Percentiles rank a stretch among this genome's conserved stretches.
Conservation (phyloP, 2,329 filamentous ascomycete species). For the Microcera coccophila region DNA sequence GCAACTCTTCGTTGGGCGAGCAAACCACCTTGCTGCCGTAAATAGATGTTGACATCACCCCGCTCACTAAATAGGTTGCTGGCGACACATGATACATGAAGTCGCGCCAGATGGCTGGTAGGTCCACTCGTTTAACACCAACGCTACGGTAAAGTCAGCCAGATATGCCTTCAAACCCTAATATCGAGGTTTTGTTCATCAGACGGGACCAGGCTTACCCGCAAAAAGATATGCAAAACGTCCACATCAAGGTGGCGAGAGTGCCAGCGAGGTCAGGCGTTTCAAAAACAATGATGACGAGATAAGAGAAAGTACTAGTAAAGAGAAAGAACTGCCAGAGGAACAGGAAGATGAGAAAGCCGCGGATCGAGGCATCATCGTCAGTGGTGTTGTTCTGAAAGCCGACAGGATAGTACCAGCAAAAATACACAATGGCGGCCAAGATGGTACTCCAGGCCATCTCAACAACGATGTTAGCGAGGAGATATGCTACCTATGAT, state of each 20-base stretch:
- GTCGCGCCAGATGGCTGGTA: conserved; percentile 29
- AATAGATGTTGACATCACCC: conserved; percentile 67
- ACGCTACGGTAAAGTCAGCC: conserved; percentile 24
- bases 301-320: conserved; percentile 74
- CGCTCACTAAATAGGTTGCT: conserved; percentile 68
- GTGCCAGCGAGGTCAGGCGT: conserved; percentile 64
- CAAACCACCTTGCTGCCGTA: conserved; percentile 63
- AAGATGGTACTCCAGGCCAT: conserved; percentile 79
- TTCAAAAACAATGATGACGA: conserved; percentile 67
- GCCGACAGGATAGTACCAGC: conserved; percentile 83
- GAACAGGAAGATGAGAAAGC: conserved; percentile 75
- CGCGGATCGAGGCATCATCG: conserved; percentile 62
- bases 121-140: conserved; percentile 42
- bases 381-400: conserved; percentile 67
- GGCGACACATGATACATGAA: conserved; percentile 65
- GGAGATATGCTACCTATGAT: no score
- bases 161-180: neutral
- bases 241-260: conserved; percentile 63
- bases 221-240: conserved; percentile 48
- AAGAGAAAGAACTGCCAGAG: conserved; percentile 73
- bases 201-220: no score
- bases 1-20: conserved; percentile 57
- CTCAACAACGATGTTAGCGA: no score
- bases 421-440: conserved; percentile 71
- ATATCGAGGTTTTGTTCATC: no score